Evolutionary conservation across 768 basidiomycete species (phyloP).

Genomic region (Boletus pseudo-olivaceus): DNA sequence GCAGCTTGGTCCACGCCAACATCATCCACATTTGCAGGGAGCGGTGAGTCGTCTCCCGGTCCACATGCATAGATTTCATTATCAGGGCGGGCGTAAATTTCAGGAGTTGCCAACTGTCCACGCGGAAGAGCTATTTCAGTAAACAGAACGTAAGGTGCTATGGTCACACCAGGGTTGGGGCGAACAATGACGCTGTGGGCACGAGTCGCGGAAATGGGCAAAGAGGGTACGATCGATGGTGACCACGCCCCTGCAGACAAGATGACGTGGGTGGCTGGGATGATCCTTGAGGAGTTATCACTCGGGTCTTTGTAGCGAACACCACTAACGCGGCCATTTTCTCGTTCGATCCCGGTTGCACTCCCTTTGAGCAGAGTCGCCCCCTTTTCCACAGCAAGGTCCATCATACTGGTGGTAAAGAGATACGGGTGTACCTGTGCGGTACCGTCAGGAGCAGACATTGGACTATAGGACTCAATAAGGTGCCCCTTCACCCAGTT

Average conservation of each 20-base stretch:
- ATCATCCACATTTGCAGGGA: conserved; percentile 71
- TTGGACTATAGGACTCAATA: conserved; percentile 57
- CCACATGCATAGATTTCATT: conserved; percentile 78
- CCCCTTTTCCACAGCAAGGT: conserved; percentile 55
- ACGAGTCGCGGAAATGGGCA: conserved; percentile 62
- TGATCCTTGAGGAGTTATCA: conserved; percentile 25
- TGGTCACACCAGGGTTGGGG: conserved; percentile 38
- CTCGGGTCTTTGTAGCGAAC: conserved; percentile 37
- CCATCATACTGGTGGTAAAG: conserved; percentile 71
- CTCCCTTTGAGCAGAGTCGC: conserved; percentile 45
- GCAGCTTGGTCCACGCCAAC: conserved; percentile 56
- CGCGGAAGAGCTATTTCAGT: conserved; percentile 59
- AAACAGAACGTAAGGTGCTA: conserved; percentile 80
- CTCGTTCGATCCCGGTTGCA: conserved; percentile 45
- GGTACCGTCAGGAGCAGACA: conserved; percentile 50
- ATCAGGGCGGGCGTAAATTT: conserved; percentile 70
- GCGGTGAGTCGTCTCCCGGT: conserved; percentile 65
- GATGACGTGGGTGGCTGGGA: conserved; percentile 66
- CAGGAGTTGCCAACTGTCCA: conserved; percentile 43
- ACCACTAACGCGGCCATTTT: conserved; percentile 42
- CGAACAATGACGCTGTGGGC: conserved; percentile 72
- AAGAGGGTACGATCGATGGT: conserved; percentile 47
- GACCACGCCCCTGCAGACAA: conserved; percentile 90
- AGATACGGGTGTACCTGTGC: conserved; percentile 77
- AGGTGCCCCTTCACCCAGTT: conserved; percentile 54